Base-by-base conservation (phyloP, 2,329 filamentous ascomycete species). In the Ophiostoma australiae region DNA sequence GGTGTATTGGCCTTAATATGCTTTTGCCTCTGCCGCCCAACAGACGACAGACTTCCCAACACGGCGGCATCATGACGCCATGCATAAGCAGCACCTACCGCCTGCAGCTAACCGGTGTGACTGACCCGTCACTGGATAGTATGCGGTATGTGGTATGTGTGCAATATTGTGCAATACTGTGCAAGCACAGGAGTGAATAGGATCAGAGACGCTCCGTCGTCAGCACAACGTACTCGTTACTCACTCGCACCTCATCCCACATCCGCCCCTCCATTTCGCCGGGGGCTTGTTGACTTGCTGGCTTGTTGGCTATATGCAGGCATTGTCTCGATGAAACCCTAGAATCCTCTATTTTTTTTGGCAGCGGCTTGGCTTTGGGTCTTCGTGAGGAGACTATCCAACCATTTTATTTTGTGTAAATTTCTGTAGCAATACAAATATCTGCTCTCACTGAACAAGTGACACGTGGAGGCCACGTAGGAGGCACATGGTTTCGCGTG, bases 381-480 rank as follows among this genome's bases (percentile, higher is more conserved):
- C 6, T 17, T n/a, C 20, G 17, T 48, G 17, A n/a, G 44, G 44
- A 48, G 20, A n/a, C 7, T 20, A 48, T 17, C 44, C 44, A 48
- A 48, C 17, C 6, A 11, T 39, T 37, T 39, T 39, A 13, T n/a
- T 20, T 48, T 48, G 6, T n/a, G 39, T 13, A 3, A 23, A 52
- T n/a, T 3, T 27, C 10, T 27, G 52, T 6, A 1, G 52, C 23
- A 58, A 27, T 58, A 48, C 17, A 6, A 20, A 1, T 48, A n/a
- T n/a, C n/a, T 48, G 44, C 44, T 48, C 6, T n/a, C 17, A 17
- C 44, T 20, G 17, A 27, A 27, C 11, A 23, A 58, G n/a, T 27
- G 52, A 23, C 52, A 58, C 52, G 52, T 58, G 52, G n/a, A 58
- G 23, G 52, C 52, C 52, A 58, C 52, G 52, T 58, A 58, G n/a